Base-by-base conservation (phyloP, 1,284 basidiomycete species). In the Fomitopsis betulina region DNA sequence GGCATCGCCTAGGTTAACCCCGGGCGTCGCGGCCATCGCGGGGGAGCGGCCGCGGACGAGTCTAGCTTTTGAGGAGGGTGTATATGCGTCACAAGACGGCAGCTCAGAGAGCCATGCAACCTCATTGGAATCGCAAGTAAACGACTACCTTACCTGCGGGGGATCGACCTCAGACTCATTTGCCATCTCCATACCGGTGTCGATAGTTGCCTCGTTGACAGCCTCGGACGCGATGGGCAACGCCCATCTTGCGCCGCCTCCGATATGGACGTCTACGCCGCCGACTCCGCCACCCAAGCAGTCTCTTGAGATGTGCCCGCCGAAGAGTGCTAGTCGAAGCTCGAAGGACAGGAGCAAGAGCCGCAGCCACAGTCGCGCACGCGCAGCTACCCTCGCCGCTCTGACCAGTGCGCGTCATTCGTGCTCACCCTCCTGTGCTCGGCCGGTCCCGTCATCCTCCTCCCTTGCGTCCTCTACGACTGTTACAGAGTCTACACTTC, bases 1-100 rank as follows among this genome's bases (percentile, higher is more conserved):
- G 58, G 82, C 82, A 37, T 85, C 84, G 4, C 84, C 84, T n/a
- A 66, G 80, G 55, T 76, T 76, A 66, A 81, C 82, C 3, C 81
- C 83, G 17, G 76, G 66, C 17, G 30, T 40, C 25, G n/a, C 47
- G 55, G 19, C 35, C 9, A 38, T 42, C 27, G 25, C 15, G 27
- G 35, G 55, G 27, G 47, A 27, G 35, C 21, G 38, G 19, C 45
- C 35, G 37, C 27, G 35, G 55, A 52, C 17, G 38, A 33, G 55
- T 30, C 25, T 25, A 19, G 55, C 23, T 12, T 33, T 49, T 42
- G 33, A 19, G 54, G 42, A 40, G 23, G 47, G 45, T 43, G 25
- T 45, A 38, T n/a, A 9, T 21, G 42, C 38, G n/a, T 51, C 49
- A 15, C 40, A 49, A 15, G 50, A 25, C 25, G 39, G 49, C 27